phyloP scores from a whole-genome alignment of 2,329 filamentous ascomycete genomes.

The Colletotrichum sp. region DNA sequence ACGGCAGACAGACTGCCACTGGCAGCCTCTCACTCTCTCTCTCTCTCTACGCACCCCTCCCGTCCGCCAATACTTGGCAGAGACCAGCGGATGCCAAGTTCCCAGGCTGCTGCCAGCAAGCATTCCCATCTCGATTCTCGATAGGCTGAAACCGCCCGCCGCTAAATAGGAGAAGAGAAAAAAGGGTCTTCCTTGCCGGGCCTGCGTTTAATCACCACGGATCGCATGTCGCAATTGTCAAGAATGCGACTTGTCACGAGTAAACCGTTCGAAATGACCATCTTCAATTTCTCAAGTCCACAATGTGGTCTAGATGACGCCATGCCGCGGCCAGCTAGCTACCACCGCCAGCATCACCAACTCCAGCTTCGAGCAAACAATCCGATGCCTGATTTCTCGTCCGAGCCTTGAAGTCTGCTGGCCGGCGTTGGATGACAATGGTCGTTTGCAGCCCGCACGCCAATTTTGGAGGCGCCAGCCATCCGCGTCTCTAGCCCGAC shows the following conservation, averaged over 20 bases:
- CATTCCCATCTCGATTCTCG: constrained; percentile 3
- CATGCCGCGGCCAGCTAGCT: neutral
- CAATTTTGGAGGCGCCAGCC: neutral
- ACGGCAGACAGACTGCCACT: neutral
- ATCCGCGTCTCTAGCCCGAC: neutral
- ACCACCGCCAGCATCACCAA: neutral
- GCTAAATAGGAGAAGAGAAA: neutral
- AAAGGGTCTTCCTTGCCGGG: neutral
- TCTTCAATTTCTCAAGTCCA: neutral
- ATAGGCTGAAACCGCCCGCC: constrained; percentile 10
- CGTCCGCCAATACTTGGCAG: neutral
- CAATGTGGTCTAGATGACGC: neutral
- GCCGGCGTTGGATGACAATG: neutral
- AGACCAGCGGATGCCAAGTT: neutral
- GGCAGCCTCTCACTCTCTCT: neutral
- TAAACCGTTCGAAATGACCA: neutral
- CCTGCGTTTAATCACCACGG: constrained; percentile 12
- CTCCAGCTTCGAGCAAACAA: neutral
- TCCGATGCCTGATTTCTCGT: neutral
- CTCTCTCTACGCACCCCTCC: neutral
- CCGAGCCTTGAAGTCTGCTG: neutral
- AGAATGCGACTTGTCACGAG: neutral
- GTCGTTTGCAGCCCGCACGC: neutral
- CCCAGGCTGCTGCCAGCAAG: neutral
- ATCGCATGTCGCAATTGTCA: constrained; percentile 1